A percentile compares a stretch with the other conserved stretches of the same genome.
These are phyloP conservation scores for Fusarium subtropicale DNA, from an alignment of 2,329 filamentous ascomycete species.

Conservation along the genomic window DNA sequence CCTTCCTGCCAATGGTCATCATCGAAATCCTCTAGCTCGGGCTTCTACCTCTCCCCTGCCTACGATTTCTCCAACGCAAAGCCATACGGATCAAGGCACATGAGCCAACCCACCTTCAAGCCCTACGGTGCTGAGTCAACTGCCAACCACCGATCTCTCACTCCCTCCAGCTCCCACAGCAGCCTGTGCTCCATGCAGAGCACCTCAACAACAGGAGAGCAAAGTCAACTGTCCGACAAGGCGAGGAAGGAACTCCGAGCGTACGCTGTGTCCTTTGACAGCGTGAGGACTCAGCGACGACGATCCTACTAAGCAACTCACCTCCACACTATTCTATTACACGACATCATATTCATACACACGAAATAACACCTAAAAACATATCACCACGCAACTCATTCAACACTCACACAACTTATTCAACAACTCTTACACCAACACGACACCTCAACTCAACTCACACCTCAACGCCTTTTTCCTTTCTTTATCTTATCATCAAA, in stretches of 20 bases:
- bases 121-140: constrained; percentile 38
- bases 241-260: constrained; percentile 82
- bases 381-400: constrained; percentile 50
- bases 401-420: constrained; percentile 20
- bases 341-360: constrained; percentile 18
- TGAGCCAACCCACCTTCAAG: constrained; percentile 46
- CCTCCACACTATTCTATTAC: constrained; percentile 19
- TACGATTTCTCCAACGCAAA: constrained; percentile 78
- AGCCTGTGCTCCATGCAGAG: constrained; percentile 85
- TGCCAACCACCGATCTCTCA: constrained; percentile 59
- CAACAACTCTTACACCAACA: constrained; percentile 35
- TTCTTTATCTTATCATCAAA: constrained; percentile 44
- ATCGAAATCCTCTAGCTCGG: constrained; percentile 52
- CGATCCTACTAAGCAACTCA: constrained; percentile 62
- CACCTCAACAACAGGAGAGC: constrained; percentile 65
- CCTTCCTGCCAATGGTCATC: constrained; percentile 65
- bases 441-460: constrained; percentile 35
- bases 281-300: constrained; percentile 72
- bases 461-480: constrained; percentile 37
- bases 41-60: constrained; percentile 77
- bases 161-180: constrained; percentile 83
- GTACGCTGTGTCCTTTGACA: constrained; percentile 91
- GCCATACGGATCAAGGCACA: constrained; percentile 65
- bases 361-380: constrained; percentile 24
- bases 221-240: constrained; percentile 75